Base-by-base conservation (phyloP, 768 basidiomycete genomes). In the Naganishia friedmannii region DNA sequence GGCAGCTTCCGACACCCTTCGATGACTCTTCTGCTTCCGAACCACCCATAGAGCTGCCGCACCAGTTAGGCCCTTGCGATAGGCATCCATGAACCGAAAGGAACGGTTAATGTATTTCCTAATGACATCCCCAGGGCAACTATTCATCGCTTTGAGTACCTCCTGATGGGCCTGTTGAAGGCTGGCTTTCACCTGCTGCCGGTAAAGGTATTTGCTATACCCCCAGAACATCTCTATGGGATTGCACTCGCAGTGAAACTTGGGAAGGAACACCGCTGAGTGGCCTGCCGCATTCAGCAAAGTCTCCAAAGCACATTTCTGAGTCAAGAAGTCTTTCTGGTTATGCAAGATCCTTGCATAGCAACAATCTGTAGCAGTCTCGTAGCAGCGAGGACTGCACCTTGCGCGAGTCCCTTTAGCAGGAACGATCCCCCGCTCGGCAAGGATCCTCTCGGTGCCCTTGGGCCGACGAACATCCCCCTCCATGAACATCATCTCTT, bases 191-290 rank as follows among this genome's bases (percentile, higher is more conserved):
- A 75, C 74, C 34, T 58, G 58, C n/a, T 71, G 8, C 0, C 80
- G 72, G 71, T 84, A 84, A 2, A 53, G 21, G 10, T 69, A 70
- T 69, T 84, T 85, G 17, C 79, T 79, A 55, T 71, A 74, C 0
- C 83, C 79, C 82, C 83, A 83, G 54, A 74, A 81, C 70, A 77
- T 77, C 71, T 85, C 83, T 75, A 85, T 85, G n/a, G 82, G 82
- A 74, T 85, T 85, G 3, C 85, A 77, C 73, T 85, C 82, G 74
- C 83, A 84, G 65, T 85, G 83, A 73, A 82, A 85, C 65, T 84
- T 83, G 0, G 79, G 83, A 10, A 82, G 74, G 66, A 84, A 84
- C n/a, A 83, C 69, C 60, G 77, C 75, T 21, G 75, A 48, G 63
- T 82, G 70, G 3, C 83, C 82, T 42, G 42, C 15, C 9, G 42